phyloP scores from a whole-genome alignment of 2,329 filamentous ascomycete species.

The Fusarium staphyleae region DNA sequence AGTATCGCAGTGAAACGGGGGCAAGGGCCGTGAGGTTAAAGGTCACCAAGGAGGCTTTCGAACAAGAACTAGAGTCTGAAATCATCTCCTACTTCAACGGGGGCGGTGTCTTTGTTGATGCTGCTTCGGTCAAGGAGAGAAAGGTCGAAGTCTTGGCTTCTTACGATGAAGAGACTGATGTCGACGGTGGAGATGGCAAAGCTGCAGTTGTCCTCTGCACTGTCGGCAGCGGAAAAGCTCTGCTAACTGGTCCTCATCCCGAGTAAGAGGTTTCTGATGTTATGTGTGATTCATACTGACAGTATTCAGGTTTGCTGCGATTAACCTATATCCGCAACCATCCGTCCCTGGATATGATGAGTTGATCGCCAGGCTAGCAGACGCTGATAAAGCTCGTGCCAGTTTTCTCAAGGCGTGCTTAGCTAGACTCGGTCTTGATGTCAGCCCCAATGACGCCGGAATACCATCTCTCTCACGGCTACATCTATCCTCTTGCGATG shows the following conservation, averaged over 20 bases:
- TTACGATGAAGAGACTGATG: conserved; percentile 76
- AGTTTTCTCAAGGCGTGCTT: conserved; percentile 83
- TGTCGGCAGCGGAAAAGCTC: conserved; percentile 78
- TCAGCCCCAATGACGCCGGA: conserved; percentile 71
- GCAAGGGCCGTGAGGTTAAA: conserved; percentile 74
- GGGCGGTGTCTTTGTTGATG: conserved; percentile 90
- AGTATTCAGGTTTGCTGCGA: conserved; percentile 75
- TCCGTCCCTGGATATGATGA: conserved; percentile 73
- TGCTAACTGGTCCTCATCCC: conserved; percentile 89
- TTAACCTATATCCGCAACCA: conserved; percentile 74
- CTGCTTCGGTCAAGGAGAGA: conserved; percentile 63
- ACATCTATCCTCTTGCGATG: conserved; percentile 77
- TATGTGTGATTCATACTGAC: not conserved
- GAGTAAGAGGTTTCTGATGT: conserved; percentile 63
- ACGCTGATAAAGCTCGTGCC: conserved; percentile 73
- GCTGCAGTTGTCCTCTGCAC: conserved; percentile 86
- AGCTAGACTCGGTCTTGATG: conserved; percentile 79
- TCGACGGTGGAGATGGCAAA: conserved; percentile 74
- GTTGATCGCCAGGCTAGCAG: conserved; percentile 70
- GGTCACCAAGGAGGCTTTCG: conserved; percentile 67
- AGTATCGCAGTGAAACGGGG: conserved; percentile 87
- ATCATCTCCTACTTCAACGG: conserved; percentile 92
- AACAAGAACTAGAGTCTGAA: conserved; percentile 61
- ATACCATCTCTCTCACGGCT: conserved; percentile 82
- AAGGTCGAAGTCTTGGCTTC: conserved; percentile 83